Evolutionary conservation across 2,329 filamentous ascomycete genomes (phyloP), one percentile per base, ranked within the genome.

Genomic region (Fusarium compactum): DNA sequence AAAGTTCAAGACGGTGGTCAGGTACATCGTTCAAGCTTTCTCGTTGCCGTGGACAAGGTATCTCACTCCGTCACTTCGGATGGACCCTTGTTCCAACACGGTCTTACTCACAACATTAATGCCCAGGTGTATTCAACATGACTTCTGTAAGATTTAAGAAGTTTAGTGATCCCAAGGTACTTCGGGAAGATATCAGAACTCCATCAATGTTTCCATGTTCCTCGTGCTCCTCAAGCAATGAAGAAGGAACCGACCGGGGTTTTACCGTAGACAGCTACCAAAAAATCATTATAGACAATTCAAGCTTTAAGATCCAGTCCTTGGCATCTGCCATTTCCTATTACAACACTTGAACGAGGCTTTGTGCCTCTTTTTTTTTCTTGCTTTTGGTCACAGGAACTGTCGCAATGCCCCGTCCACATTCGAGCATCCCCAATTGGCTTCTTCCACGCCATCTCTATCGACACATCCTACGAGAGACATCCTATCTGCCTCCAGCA

Each of bases 401-500:
- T 24, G 20, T 24, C 58, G 50, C 46, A 44, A 80, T 80, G 78
- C 78, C 78, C 57, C 65, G 62, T 15, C 78, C 79, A 11, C 57
- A 72, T 27, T 63, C 71, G 29, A 59, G 69, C 8, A 66, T 78
- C 5, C 75, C 78, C 34, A 16, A 57, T 9, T 65, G 63, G 40
- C 74, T 79, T 18, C 61, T 72, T 12, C 72, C 76, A 38, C 62
- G 76, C n/a, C 74, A 78, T 70, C 77, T 89, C 48, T 91, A 89
- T 76, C 85, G 89, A 59, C 83, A 87, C 62, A 80, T 91, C 24
- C 85, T 91, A 38, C 87, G 89, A 63, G 87, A 90, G 79, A 81
- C 83, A 41, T 85, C 86, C 29, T 91, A 91, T 74, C 84, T 91
- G 4, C 87, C 88, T 2, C 81, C 82, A 4, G 77, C 84, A 41